Evolutionary conservation across 768 basidiomycete species (phyloP).

Genomic region (Suillus decipiens): DNA sequence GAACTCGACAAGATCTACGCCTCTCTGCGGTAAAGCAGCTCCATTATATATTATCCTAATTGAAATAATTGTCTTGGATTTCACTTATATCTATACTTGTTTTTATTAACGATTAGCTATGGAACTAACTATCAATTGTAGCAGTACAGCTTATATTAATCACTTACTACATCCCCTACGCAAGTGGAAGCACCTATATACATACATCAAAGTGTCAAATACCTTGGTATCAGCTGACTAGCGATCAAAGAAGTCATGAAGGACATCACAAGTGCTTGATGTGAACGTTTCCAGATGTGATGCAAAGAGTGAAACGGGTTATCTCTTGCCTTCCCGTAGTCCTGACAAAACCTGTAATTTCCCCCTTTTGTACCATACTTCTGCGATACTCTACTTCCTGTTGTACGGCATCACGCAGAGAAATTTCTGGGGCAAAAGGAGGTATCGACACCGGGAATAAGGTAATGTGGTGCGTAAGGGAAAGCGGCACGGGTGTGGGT

Average conservation of each 20-base stretch:
- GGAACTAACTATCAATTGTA: neutral
- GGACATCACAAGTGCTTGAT: conserved; percentile 5
- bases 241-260: neutral
- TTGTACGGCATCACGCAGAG: conserved; percentile 18
- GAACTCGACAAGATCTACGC: conserved; percentile 62
- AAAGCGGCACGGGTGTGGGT: conserved; percentile 20
- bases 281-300: conserved; percentile 23
- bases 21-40: conserved; percentile 20
- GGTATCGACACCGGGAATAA: conserved; percentile 29
- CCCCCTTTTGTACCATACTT: conserved; percentile 18
- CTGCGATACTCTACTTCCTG: conserved; percentile 24
- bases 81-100: conserved; percentile 20
- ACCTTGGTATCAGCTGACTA: neutral
- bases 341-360: conserved; percentile 31
- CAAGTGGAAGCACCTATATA: neutral
- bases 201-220: neutral
- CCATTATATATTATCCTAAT: neutral
- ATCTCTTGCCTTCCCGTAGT: conserved; percentile 24
- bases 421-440: conserved; percentile 14
- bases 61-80: conserved; percentile 8
- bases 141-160: conserved; percentile 3
- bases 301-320: conserved; percentile 26
- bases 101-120: neutral
- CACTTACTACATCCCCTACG: conserved; percentile 4
- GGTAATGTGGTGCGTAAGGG: conserved; percentile 43